Evolutionary conservation across 345 rosid genomes (phyloP), one percentile per base, ranked within the genome.

Genomic region (Citrus reticulata): DNA sequence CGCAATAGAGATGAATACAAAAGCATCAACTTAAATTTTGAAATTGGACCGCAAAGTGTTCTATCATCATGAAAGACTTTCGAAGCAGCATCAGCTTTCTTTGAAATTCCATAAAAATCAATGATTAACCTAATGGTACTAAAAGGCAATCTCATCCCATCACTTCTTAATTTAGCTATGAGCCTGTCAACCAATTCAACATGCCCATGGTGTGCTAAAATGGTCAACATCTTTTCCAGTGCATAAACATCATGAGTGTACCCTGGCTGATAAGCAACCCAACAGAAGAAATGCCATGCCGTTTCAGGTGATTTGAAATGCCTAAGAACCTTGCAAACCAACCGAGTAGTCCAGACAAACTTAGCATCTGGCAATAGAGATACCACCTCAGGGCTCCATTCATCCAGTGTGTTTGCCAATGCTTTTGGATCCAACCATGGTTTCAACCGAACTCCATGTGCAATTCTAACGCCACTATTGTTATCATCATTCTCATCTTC

Each of bases 401-500:
- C 69, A 68, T 83, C 85, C 82, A 95, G 81, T 34, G 99, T 90
- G 46, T 79, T 81, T 61, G 97, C 97, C 87, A 95, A 88, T 83
- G 96, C 96, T 82, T 86, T 90, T 7, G 99, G 98, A 73, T 93
- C 96, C 77, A 95, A 72, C 97, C 96, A 92, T 70, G 95, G 93
- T 81, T 93, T 95, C 83, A 93, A 83, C 83, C 73, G 81, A 70
- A 93, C 84, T 69, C 34, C 85, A 68, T 73, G 40, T 32, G 70
- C 74, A 58, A 61, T 77, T 32, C 29, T 81, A 51, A 81, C 81
- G 62, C 72, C 76, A 25, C 51, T 55, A 46, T 68, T 68, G 22
- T 82, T 72, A 72, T 79, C 76, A 22, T 60, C 83, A 22, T 83
- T 82, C 4, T 82, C 84, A 30, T 75, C 86, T 10, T 78, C 80